Conservation (phyloP, 2,329 filamentous ascomycete genomes). For the Aureobasidium lini region DNA sequence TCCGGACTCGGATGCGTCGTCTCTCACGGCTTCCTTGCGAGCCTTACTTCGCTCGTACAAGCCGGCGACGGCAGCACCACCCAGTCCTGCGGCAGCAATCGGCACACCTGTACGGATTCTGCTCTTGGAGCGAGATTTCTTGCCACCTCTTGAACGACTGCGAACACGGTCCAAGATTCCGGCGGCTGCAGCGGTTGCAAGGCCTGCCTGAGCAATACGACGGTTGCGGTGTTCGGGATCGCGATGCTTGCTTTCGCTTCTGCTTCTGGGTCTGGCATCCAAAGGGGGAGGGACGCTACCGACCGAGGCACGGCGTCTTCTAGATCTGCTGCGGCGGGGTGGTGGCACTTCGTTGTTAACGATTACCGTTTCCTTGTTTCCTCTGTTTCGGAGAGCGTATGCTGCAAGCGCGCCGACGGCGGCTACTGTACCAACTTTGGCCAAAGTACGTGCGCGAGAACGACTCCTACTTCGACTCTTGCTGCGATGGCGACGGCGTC, state of each 20-base stretch:
- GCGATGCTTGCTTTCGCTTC: constrained; percentile 33
- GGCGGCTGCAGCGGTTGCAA: constrained; percentile 55
- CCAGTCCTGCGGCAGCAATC: constrained; percentile 53
- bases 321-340: constrained; percentile 35
- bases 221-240: constrained; percentile 48
- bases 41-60: constrained; percentile 57
- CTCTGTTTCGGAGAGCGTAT: constrained; percentile 43
- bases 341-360: constrained; percentile 39
- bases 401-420: constrained; percentile 52
- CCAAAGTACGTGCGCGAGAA: constrained; percentile 45
- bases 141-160: constrained; percentile 49
- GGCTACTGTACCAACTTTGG: constrained; percentile 53
- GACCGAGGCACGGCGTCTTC: constrained; percentile 35
- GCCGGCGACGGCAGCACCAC: constrained; percentile 53
- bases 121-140: constrained; percentile 37
- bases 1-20: constrained; percentile 30
- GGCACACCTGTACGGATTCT: constrained; percentile 50
- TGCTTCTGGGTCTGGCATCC: constrained; percentile 23
- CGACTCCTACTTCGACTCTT: constrained; percentile 16
- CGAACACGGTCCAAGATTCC: constrained; percentile 52
- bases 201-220: constrained; percentile 53
- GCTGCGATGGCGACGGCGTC: constrained; percentile 23
- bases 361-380: constrained; percentile 40
- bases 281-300: constrained; percentile 22
- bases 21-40: constrained; percentile 48